Evolutionary conservation across 257 asterid genomes (phyloP).

Genomic region (Primulina tabacum): DNA sequence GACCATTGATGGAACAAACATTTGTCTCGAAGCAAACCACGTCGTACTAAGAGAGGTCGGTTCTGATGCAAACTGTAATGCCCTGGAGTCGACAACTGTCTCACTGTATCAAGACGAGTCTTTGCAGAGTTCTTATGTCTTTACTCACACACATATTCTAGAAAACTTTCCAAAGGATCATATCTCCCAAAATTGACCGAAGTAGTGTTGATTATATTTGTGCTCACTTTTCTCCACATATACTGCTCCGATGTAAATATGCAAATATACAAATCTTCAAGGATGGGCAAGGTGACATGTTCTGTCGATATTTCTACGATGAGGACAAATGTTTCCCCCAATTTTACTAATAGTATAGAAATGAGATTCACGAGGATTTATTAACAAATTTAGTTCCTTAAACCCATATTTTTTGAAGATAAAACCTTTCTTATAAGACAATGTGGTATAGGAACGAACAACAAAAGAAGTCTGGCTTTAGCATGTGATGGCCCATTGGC

Average conservation of each 20-base stretch:
- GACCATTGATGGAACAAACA: no score
- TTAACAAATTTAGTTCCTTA: not conserved
- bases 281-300: not conserved
- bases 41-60: no score
- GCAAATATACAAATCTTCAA: not conserved
- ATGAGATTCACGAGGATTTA: not conserved
- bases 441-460: not conserved
- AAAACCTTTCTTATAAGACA: not conserved
- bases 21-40: not conserved
- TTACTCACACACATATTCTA: no score
- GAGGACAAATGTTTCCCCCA: not conserved
- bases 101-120: no score
- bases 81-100: no score
- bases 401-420: not conserved
- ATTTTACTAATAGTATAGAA: not conserved
- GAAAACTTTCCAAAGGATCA: no score
- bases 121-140: no score
- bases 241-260: no score
- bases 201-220: not conserved
- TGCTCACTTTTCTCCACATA: not conserved
- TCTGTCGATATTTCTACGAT: not conserved
- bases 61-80: no score
- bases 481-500: not conserved
- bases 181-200: no score
- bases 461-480: not conserved